Conservation (phyloP, 768 basidiomycete species). For the Lactarius deliciosus region DNA sequence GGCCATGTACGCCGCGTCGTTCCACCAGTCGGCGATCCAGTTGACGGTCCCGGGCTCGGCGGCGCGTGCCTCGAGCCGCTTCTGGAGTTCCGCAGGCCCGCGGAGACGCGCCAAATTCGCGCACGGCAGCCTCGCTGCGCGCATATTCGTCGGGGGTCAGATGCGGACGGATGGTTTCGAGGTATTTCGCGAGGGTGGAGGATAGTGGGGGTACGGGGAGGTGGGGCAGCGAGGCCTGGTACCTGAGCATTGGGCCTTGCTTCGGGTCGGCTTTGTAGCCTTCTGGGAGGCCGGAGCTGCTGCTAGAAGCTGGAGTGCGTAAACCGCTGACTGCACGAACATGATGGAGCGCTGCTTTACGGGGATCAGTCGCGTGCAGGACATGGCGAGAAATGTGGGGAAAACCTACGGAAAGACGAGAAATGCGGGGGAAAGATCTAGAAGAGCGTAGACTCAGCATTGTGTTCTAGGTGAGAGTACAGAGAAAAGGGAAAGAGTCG, state of each 20-base stretch:
- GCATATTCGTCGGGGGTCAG: constrained; percentile 62
- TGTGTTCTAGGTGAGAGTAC: constrained; percentile 3
- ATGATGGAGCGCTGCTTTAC: constrained; percentile 3
- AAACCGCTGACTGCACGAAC: constrained; percentile 1
- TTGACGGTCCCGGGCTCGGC: constrained; percentile 54
- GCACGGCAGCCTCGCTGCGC: constrained; percentile 56
- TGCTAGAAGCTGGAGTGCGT: constrained; percentile 6
- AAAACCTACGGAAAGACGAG: constrained; percentile 18
- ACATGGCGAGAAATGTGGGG: not conserved
- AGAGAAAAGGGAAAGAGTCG: not conserved
- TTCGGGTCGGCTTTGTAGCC: constrained; percentile 55
- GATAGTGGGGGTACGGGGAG: constrained; percentile 84
- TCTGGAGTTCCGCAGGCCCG: constrained; percentile 72
- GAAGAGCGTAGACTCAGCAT: constrained; percentile 12
- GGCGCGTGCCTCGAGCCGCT: constrained; percentile 73
- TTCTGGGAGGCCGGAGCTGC: constrained; percentile 35
- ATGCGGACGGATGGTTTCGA: constrained; percentile 79
- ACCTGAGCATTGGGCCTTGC: constrained; percentile 70
- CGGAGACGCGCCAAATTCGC: constrained; percentile 67
- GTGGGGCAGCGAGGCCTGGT: constrained; percentile 66
- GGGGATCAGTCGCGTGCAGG: not conserved
- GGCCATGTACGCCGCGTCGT: constrained; percentile 85
- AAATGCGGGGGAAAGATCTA: constrained; percentile 5
- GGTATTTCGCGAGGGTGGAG: constrained; percentile 85
- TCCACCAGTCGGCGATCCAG: constrained; percentile 99